A percentile compares a stretch with the other conserved stretches of the same genome.
Conservation (phyloP, 2,329 filamentous ascomycete genomes). For the Neopestalotiopsis rosae region DNA sequence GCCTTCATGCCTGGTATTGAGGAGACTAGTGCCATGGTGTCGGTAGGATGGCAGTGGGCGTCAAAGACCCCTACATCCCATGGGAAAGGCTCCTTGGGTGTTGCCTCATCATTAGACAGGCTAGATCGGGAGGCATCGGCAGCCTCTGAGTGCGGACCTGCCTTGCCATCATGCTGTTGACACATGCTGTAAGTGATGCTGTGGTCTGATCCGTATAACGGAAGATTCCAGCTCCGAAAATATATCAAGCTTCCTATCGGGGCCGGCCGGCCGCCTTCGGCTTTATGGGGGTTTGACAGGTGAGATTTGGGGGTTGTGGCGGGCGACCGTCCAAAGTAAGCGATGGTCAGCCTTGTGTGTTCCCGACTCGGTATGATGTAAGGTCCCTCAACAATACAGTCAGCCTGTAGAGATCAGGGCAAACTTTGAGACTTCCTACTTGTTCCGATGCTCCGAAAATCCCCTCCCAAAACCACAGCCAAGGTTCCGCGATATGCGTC, state of each 20-base stretch:
- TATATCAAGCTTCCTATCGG: background rate
- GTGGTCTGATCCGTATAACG: background rate
- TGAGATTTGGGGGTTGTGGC: background rate
- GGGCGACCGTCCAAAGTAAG: too few species aligned
- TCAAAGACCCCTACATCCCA: slow-evolving; percentile 77
- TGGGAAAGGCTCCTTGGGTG: slow-evolving; percentile 54
- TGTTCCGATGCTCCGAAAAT: background rate
- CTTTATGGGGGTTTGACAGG: background rate
- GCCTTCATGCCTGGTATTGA: slow-evolving; percentile 70
- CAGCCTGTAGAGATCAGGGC: background rate
- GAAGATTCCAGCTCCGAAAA: background rate
- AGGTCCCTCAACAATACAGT: background rate
- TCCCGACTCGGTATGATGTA: background rate
- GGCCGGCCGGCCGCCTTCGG: background rate
- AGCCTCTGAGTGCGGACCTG: slow-evolving; percentile 19
- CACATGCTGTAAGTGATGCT: slow-evolving; percentile 27
- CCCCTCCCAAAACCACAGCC: background rate
- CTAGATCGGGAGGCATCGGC: background rate
- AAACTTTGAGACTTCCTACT: background rate
- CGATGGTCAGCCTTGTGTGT: background rate
- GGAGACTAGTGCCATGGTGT: slow-evolving; percentile 69
- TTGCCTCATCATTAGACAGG: background rate
- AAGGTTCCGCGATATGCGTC: background rate
- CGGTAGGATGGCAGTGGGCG: slow-evolving; percentile 85
- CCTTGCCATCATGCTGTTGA: slow-evolving; percentile 27